phyloP scores from a whole-genome alignment of 345 rosid genomes.

The Carallia pectinifolia region DNA sequence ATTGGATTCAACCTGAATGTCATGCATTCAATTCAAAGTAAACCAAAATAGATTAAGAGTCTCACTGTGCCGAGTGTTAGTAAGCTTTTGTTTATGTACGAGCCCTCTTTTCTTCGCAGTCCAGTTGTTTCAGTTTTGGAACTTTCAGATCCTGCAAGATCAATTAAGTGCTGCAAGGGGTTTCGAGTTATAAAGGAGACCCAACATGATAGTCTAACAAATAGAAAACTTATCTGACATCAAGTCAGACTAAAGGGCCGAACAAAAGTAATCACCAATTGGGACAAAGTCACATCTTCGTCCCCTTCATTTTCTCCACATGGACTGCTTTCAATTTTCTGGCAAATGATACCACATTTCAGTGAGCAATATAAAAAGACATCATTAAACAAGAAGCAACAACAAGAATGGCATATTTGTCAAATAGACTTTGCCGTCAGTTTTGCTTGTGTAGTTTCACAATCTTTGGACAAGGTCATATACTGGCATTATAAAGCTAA shows the following conservation, averaged over 20 bases:
- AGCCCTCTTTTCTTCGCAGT: slow-evolving; percentile 70
- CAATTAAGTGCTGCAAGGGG: slow-evolving; percentile 57
- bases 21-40: not conserved
- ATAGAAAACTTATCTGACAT: not conserved
- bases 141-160: slow-evolving; percentile 81
- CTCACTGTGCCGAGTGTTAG: slow-evolving; percentile 74
- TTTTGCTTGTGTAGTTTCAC: not conserved
- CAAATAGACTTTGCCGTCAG: slow-evolving; percentile 6
- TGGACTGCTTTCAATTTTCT: slow-evolving; percentile 73
- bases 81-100: slow-evolving; percentile 70
- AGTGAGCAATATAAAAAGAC: slow-evolving; percentile 12
- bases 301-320: slow-evolving; percentile 46
- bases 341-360: slow-evolving; percentile 11
- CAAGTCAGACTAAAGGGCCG: not conserved
- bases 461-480: slow-evolving; percentile 2
- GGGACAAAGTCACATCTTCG: slow-evolving; percentile 65
- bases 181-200: not conserved
- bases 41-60: not conserved
- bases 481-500: not conserved
- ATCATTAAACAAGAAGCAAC: slow-evolving; percentile 5
- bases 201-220: slow-evolving; percentile 7
- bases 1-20: slow-evolving; percentile 1
- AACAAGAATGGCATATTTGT: not conserved
- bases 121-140: slow-evolving; percentile 78
- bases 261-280: slow-evolving; percentile 42